A percentile compares a stretch with the other conserved stretches of the same genome.
phyloP scores from a whole-genome alignment of 1,284 basidiomycete genomes.

The Clitocybe nebularis region DNA sequence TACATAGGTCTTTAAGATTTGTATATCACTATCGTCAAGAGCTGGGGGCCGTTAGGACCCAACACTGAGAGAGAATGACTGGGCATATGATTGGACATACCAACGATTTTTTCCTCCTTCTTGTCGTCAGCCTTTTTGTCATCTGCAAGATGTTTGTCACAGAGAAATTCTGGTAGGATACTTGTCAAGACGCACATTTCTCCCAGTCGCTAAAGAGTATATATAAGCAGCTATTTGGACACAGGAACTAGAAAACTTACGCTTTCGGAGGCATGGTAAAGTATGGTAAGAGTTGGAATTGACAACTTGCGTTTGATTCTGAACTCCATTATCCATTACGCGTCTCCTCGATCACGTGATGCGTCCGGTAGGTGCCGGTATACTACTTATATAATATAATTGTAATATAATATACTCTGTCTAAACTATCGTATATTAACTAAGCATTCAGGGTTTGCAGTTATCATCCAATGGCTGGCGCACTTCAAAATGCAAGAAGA shows the following conservation, averaged over 20 bases:
- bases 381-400: too few relatives aligned
- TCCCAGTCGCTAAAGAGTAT: slow-evolving; percentile 80
- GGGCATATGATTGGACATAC: slow-evolving; percentile 48
- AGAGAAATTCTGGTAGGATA: too few relatives aligned
- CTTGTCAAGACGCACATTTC: slow-evolving; percentile 80
- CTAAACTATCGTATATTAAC: neutral
- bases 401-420: too few relatives aligned
- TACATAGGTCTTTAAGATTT: slow-evolving; percentile 98
- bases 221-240: slow-evolving; percentile 10
- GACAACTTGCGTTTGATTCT: slow-evolving; percentile 5
- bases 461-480: slow-evolving; percentile 70
- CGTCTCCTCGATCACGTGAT: slow-evolving; percentile 33
- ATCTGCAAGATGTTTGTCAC: too few relatives aligned
- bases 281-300: slow-evolving; percentile 12
- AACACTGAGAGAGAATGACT: neutral
- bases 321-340: slow-evolving; percentile 22
- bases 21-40: slow-evolving; percentile 97
- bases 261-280: slow-evolving; percentile 79
- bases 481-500: slow-evolving; percentile 85
- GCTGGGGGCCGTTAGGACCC: slow-evolving; percentile 43
- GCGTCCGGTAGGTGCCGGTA: slow-evolving; percentile 27
- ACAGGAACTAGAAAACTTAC: slow-evolving; percentile 35
- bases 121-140: slow-evolving; percentile 81
- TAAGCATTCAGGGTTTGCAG: neutral
- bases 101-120: slow-evolving; percentile 90